phyloP scores from a whole-genome alignment of 164 flowering plant species.

The Echeveria elegans region DNA sequence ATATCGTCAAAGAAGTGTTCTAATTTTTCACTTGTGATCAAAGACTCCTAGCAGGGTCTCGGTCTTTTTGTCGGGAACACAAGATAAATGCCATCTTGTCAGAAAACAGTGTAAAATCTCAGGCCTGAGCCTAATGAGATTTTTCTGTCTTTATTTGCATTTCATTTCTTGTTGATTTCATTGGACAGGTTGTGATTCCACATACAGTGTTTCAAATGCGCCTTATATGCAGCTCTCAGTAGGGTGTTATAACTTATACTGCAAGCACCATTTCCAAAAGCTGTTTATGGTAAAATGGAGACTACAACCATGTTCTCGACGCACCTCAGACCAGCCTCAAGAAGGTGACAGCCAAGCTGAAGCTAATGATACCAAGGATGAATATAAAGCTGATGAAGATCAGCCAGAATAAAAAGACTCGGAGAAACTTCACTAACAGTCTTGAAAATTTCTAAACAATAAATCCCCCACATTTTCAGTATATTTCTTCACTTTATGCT shows the following conservation, averaged over 20 bases:
- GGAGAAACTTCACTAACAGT: too few relatives aligned
- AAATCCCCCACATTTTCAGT: too few relatives aligned
- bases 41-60: background rate
- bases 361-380: background rate
- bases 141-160: too few relatives aligned
- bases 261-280: background rate
- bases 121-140: too few relatives aligned
- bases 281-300: background rate
- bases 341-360: background rate
- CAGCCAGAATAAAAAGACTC: too few relatives aligned
- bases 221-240: background rate
- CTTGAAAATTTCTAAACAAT: too few relatives aligned
- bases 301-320: background rate
- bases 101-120: background rate
- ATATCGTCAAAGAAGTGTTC: too few relatives aligned
- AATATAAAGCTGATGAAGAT: too few relatives aligned
- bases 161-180: too few relatives aligned
- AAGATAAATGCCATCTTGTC: constrained; percentile 4
- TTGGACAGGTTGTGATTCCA: too few relatives aligned
- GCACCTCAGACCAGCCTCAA: background rate
- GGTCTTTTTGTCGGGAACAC: background rate
- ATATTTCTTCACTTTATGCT: too few relatives aligned
- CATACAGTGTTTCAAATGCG: background rate
- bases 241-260: background rate
- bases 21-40: background rate